Evolutionary conservation across 2,329 filamentous ascomycete genomes (phyloP).

Genomic region (Claviceps purpurea): DNA sequence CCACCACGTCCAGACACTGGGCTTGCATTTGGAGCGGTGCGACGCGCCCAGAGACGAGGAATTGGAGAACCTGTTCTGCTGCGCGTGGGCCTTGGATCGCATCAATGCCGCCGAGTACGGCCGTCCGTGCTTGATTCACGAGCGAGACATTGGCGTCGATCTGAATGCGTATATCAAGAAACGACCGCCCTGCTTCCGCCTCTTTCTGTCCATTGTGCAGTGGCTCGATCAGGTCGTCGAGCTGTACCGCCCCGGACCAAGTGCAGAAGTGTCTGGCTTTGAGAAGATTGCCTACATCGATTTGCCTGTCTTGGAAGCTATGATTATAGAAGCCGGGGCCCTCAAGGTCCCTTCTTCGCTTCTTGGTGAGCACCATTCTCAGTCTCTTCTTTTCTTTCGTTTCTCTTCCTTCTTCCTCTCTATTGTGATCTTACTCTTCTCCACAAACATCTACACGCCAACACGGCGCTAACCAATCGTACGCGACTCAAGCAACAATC

Average conservation of each 20-base stretch:
- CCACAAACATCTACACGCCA: too few relatives aligned
- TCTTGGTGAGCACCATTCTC: conserved; percentile 28
- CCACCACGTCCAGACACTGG: conserved; percentile 42
- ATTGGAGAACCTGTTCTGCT: conserved; percentile 40
- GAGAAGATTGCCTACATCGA: conserved; percentile 35
- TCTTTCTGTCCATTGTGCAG: conserved; percentile 40
- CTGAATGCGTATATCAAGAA: conserved; percentile 35
- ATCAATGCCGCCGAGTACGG: conserved; percentile 48
- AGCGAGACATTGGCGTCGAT: conserved; percentile 43
- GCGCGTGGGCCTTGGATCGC: conserved; percentile 47
- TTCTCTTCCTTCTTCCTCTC: not conserved
- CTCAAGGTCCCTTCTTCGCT: conserved; percentile 33
- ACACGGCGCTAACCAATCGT: not conserved
- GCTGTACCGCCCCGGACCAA: conserved; percentile 42
- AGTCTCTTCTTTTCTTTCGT: not conserved
- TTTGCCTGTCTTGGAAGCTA: conserved; percentile 41
- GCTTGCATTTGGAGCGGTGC: conserved; percentile 36
- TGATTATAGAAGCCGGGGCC: conserved; percentile 41
- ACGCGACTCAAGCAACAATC: conserved; percentile 36
- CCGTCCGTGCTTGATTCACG: conserved; percentile 45
- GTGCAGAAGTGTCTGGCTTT: conserved; percentile 24
- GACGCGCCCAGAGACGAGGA: conserved; percentile 26
- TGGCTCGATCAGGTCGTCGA: conserved; percentile 46
- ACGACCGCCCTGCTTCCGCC: conserved; percentile 40
- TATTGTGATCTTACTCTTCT: too few relatives aligned